Evolutionary conservation across 2,329 filamentous ascomycete species (phyloP), one percentile per base, ranked within the genome.

Genomic region (Chrysoporthe cubensis): DNA sequence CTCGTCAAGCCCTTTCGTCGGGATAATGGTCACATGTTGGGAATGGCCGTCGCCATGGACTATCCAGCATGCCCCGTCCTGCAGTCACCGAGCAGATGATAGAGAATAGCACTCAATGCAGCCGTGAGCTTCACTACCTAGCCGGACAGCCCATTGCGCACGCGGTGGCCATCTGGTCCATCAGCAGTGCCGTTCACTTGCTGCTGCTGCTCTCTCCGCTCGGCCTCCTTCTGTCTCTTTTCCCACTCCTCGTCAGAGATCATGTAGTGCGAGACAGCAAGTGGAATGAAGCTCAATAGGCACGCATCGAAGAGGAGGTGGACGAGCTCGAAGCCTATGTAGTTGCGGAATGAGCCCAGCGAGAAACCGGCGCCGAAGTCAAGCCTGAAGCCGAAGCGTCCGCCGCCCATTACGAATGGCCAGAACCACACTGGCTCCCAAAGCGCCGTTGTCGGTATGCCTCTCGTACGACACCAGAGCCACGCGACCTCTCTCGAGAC

Each of bases 401-500:
- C 42, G n/a, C 42, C 43, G 7, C 48, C 52, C 32, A 40, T 32
- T 48, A 40, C 46, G 4, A 66, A 50, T 13, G 65, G 65, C 65
- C 65, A 66, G 52, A 62, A 18, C 59, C 65, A 63, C 4, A 48
- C 54, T 14, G 65, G 62, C 1, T 75, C 73, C 57, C 79, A 78
- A n/a, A 88, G 81, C 42, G 78, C 78, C 8, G 72, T 70, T 7
- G 75, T 73, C 2, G 80, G 72, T 46, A 83, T 71, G 1, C 81
- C 81, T 64, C 77, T 74, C 40, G 78, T 78, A 8, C 73, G 67
- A 11, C 79, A 79, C 69, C 81, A 83, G 32, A 78, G 74, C 48
- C 80, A 78, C 2, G 84, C 84, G 32, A 86, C 71, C 2, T 80
- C 72, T 3, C 85, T 78, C 26, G 85, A 75, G 2, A 80, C 78